Percentiles rank a stretch among this genome's conserved stretches.
phyloP scores from a whole-genome alignment of 2,329 filamentous ascomycete genomes.

The Sarocladiaceae sp. region DNA sequence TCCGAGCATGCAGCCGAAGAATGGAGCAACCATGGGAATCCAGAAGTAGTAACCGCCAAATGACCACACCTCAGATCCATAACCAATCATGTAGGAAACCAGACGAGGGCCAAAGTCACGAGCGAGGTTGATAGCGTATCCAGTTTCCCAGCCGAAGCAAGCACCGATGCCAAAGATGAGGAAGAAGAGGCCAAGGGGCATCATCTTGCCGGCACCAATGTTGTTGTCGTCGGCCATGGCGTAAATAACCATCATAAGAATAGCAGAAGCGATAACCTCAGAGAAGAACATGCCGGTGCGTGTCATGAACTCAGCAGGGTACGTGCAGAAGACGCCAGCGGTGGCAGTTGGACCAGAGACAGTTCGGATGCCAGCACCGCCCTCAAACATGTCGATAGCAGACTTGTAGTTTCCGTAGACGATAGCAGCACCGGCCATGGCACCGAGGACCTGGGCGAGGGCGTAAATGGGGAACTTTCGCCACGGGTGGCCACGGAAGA shows the following conservation, averaged over 20 bases:
- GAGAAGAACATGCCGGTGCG: conserved; percentile 63
- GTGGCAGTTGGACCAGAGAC: conserved; percentile 54
- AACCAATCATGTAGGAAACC: conserved; percentile 61
- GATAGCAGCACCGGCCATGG: conserved; percentile 54
- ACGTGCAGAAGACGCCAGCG: conserved; percentile 68
- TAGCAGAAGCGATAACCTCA: conserved; percentile 60
- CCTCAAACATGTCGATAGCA: conserved; percentile 60
- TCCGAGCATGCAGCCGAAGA: conserved; percentile 56
- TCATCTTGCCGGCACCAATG: conserved; percentile 47
- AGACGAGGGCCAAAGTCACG: conserved; percentile 66
- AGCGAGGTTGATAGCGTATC: conserved; percentile 68
- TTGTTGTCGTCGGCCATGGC: conserved; percentile 55
- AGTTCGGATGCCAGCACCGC: conserved; percentile 52
- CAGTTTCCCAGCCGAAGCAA: conserved; percentile 71
- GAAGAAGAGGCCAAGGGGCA: conserved; percentile 61
- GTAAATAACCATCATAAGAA: conserved; percentile 68
- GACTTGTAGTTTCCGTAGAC: conserved; percentile 59
- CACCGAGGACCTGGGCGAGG: conserved; percentile 59
- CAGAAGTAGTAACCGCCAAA: conserved; percentile 68
- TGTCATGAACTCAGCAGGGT: conserved; percentile 61
- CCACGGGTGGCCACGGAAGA: conserved; percentile 64
- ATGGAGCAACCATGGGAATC: conserved; percentile 69
- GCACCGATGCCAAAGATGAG: conserved; percentile 67
- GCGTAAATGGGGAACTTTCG: conserved; percentile 63
- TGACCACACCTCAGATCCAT: conserved; percentile 60